Base-by-base conservation (phyloP, 441 rosid species). In the Euphorbia celastroides region DNA sequence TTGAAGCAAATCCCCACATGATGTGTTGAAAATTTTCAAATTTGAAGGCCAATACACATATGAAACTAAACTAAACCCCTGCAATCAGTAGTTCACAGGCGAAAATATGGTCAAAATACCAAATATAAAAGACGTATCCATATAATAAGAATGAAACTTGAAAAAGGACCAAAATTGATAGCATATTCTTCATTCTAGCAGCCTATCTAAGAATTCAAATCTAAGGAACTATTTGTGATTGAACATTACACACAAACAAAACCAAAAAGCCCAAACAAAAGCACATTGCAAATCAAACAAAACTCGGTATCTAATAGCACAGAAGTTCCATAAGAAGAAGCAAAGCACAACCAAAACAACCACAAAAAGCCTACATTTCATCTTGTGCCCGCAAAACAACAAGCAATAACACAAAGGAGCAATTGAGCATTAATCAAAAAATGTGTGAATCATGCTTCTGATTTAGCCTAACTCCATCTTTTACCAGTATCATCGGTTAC, bases 1-100 rank as follows among this genome's bases (percentile, higher is more conserved):
- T 86, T 42, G 90, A 81, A 68, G 85, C 81, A 67, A 87, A 76
- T 23, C 73, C 77, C 96, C 90, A 87, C 96, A 91, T 84, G 64
- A 56, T 57, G 28, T 42, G 28, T 5, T 48, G 0, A 30, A 34
- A 44, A 59, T 19, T 57, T 22, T 42, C 48, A 51, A 51, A n/a
- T 67, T 41, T 14, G 27, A n/a, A n/a, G n/a, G n/a, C n/a, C n/a
- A n/a, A n/a, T n/a, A n/a, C n/a, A n/a, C n/a, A n/a, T n/a, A n/a
- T n/a, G n/a, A n/a, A n/a, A n/a, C n/a, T n/a, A n/a, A n/a, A n/a
- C n/a, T n/a, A n/a, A n/a, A n/a, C n/a, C n/a, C n/a, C n/a, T n/a
- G n/a, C n/a, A n/a, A n/a, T n/a, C n/a, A n/a, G n/a, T n/a, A n/a
- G n/a, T n/a, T n/a, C n/a, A n/a, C n/a, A n/a, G n/a, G n/a, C n/a